Evolutionary conservation across 495 filamentous ascomycete species (phyloP).

Genomic region (Haplographium delicatum): DNA sequence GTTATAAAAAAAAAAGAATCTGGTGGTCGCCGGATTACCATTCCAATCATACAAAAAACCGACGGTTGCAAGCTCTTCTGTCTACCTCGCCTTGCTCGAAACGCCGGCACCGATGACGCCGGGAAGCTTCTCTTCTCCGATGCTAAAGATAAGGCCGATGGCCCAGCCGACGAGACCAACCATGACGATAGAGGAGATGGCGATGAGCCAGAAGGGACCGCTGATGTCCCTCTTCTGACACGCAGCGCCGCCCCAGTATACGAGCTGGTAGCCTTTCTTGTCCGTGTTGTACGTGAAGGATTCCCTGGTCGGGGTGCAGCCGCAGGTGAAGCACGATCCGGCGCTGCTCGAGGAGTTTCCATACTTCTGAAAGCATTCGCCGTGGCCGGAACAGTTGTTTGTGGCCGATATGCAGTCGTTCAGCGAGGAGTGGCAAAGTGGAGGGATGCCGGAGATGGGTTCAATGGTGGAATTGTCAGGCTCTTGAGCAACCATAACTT

Average conservation of each 20-base stretch:
- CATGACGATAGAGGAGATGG: conserved; percentile 60
- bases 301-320: conserved; percentile 51
- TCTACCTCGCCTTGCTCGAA: conserved; percentile 43
- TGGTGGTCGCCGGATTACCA: no score
- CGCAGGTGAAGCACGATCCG: conserved; percentile 80
- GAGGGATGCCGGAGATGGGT: conserved; percentile 18
- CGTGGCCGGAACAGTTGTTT: conserved; percentile 70
- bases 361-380: conserved; percentile 60
- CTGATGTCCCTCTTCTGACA: conserved; percentile 93
- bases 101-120: conserved; percentile 87
- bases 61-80: no score
- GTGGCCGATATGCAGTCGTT: conserved; percentile 58
- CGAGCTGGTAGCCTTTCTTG: conserved; percentile 8
- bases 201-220: conserved; percentile 78
- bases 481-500: conserved; percentile 2
- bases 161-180: conserved; percentile 55
- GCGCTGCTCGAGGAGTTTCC: conserved; percentile 29
- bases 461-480: background rate
- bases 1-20: no score
- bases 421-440: conserved; percentile 56
- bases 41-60: conserved; percentile 19
- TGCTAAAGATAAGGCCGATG: conserved; percentile 68
- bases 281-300: conserved; percentile 33
- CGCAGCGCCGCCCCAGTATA: conserved; percentile 72
- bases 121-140: conserved; percentile 75